Evolutionary conservation across 805 yeast species (phyloP).

Genomic region (Kluyveromyces nonfermentans): DNA sequence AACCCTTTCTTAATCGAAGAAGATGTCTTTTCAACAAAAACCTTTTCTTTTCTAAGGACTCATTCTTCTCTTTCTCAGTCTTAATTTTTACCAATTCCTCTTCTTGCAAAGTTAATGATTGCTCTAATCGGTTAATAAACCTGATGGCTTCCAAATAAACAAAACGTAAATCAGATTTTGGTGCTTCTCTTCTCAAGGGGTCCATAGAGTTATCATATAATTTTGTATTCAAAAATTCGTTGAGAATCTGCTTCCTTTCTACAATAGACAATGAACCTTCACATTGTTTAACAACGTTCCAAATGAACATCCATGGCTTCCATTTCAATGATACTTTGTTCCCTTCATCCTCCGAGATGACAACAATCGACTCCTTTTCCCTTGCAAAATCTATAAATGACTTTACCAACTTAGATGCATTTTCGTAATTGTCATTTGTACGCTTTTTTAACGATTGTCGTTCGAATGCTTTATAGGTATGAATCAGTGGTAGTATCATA

Average conservation of each 20-base stretch:
- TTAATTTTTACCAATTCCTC: slow-evolving; percentile 1
- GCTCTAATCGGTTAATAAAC: slow-evolving; percentile 12
- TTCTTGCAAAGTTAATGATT: slow-evolving; percentile 4
- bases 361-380: slow-evolving; percentile 12
- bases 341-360: slow-evolving; percentile 4
- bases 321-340: slow-evolving; percentile 9
- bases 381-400: slow-evolving; percentile 12
- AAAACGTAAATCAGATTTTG: slow-evolving; percentile 10
- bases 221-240: slow-evolving; percentile 15
- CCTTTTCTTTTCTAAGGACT: slow-evolving; percentile 7
- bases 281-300: slow-evolving; percentile 14
- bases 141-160: slow-evolving; percentile 20
- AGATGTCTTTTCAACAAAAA: slow-evolving; percentile 19
- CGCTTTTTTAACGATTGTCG: slow-evolving; percentile 16
- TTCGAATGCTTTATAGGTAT: slow-evolving; percentile 20
- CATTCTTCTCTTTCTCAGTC: neutral
- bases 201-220: slow-evolving; percentile 8
- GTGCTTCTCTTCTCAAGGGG: neutral
- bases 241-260: slow-evolving; percentile 7
- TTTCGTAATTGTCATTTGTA: slow-evolving; percentile 7
- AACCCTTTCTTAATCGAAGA: slow-evolving; percentile 15
- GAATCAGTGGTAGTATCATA: slow-evolving; percentile 12
- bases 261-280: slow-evolving; percentile 5
- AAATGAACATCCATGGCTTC: slow-evolving; percentile 21
- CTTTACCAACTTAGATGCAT: slow-evolving; percentile 7